Evolutionary conservation across 371 early-diverging fungal species (phyloP).

Genomic region (Entomophthora muscae): DNA sequence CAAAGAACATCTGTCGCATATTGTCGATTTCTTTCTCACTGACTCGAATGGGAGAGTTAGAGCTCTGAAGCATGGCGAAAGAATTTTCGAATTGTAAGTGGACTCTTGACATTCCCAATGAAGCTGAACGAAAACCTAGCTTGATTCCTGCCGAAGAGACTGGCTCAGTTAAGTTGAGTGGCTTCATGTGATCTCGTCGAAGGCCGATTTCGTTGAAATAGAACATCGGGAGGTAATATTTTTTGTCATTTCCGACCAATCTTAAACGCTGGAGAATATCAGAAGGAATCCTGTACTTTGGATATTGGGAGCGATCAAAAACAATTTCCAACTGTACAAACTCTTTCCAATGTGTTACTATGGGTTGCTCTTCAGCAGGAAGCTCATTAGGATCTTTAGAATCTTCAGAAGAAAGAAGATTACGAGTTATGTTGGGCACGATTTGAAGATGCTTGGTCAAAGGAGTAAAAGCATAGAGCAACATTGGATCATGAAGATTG

Average conservation of each 20-base stretch:
- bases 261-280: slow-evolving; percentile 5
- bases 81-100: background rate
- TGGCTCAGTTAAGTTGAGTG: background rate
- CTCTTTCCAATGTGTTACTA: slow-evolving; percentile 5
- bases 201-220: slow-evolving; percentile 22
- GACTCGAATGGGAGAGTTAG: slow-evolving; percentile 13
- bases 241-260: background rate
- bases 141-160: background rate
- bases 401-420: background rate
- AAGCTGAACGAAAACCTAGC: slow-evolving; percentile 11
- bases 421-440: background rate
- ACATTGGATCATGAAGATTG: background rate
- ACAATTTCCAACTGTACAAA: slow-evolving; percentile 9
- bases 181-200: slow-evolving; percentile 14
- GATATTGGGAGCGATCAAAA: slow-evolving; percentile 10
- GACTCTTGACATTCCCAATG: slow-evolving; percentile 24
- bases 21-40: slow-evolving; percentile 22
- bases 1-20: slow-evolving; percentile 26
- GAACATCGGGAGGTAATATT: slow-evolving; percentile 19
- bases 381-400: too few relatives aligned
- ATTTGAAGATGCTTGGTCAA: background rate
- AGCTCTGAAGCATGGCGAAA: background rate
- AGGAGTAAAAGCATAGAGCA: background rate
- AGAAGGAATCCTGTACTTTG: slow-evolving; percentile 6
- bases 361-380: background rate